Base-by-base conservation (phyloP, 495 filamentous ascomycete genomes). In the Penicillium paxilli region DNA sequence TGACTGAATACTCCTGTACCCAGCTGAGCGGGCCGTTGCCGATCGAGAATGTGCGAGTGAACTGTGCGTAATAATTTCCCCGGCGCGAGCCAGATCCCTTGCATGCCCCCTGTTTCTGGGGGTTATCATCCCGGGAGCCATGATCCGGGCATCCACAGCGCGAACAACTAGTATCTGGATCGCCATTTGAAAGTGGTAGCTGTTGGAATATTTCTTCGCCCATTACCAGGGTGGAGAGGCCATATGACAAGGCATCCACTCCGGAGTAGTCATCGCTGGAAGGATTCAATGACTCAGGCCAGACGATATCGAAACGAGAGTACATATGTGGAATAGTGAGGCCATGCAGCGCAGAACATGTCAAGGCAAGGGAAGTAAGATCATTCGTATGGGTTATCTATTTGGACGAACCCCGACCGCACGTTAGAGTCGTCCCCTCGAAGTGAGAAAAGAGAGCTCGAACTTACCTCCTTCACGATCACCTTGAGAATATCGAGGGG, bases 231-330 rank as follows among this genome's bases (percentile, higher is more conserved):
- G 93, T 96, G 12, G 91, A 84, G 12, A 98, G 76, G 2, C 92
- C 92, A 67, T 95, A 95, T 0, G 93, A 95, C 17, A 96, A 81
- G 33, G 93, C 92, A 75, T 96, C 92, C 24, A 96, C 90, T 35
- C 88, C 90, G 23, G 83, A 81, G 11, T 86, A 80, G 45, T 88
- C 82, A 52, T 89, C 85, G 4, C 82, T 75, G 2, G 82, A 71
- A 19, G 80, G 73, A 30, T 64, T 59, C 40, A 80, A 73, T 5
- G 80, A 82, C 58, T 95, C 90, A 0, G 92, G 93, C 92, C 92
- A 98, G 33, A 94, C 87, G 55, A 96, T 96, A 65, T 96, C 90
- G 66, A 98, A 96, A 22, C 90, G 84, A 1, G 89, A 88, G 67
- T 98, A 98, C 62, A 98, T 95, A 49, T 87, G 83, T 9, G 91